Base-by-base conservation (phyloP, 177 flowering plant species). In the Vitis hybrid region DNA sequence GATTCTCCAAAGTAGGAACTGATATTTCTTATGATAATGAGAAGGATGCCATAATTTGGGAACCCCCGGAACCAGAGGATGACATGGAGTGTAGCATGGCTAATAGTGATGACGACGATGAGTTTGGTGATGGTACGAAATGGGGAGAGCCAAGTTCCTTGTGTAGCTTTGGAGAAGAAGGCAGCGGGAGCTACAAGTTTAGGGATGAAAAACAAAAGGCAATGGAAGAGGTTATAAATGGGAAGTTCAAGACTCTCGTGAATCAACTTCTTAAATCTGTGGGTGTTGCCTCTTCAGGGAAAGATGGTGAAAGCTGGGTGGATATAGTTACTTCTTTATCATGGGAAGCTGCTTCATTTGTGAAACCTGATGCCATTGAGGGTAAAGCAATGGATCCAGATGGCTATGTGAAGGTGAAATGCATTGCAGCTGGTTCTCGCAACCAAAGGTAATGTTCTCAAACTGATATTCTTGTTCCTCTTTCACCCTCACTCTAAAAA, bases 261-360 rank as follows among this genome's bases (percentile, higher is more conserved):
- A 66, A 74, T 58, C 84, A 81, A 55, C 89, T 90, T 74, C 85
- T 96, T 72, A 76, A 75, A 78, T 81, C 83, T 4, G 78, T 70
- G 55, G 93, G 87, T 29, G 72, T 93, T 67, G 68, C 65, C n/a
- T 31, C 72, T 55, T 68, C 80, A 1, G 82, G 65, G 50, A 78
- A 83, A 33, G 79, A 79, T 69, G 84, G 77, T 74, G 85, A 82
- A 71, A 87, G 66, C 76, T 96, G 99, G 99, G 83, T 81, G 22
- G 93, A 94, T 66, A 82, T 88, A 73, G 88, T 96, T 71, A 78
- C 90, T 75, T 82, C 83, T 64, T 80, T 96, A 69, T 88, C 95
- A 45, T 93, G 97, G 99, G 88, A 89, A 78, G 99, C 99, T 68
- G 98, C 97, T 51, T 76, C 75, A 39, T 88, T 86, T 80, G 75